Conservation (phyloP, 371 early-diverging fungal genomes). For the Mucor piriformis region DNA sequence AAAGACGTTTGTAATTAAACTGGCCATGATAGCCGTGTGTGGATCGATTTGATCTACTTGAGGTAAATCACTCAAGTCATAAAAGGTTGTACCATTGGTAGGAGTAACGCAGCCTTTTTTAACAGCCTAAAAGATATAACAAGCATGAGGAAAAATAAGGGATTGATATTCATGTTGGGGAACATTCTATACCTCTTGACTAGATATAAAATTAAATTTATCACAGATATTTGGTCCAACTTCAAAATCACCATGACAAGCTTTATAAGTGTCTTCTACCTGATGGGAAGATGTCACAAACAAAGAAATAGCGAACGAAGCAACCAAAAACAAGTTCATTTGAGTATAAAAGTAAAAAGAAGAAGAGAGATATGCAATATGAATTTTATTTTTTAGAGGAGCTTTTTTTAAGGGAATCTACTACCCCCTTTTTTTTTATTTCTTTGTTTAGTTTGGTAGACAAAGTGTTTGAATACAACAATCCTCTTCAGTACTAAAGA, state of each 20-base stretch:
- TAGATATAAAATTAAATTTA: slow-evolving; percentile 28
- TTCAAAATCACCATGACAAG: slow-evolving; percentile 18
- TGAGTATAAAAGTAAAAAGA: not conserved
- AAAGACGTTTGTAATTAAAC: slow-evolving; percentile 46
- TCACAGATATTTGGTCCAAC: slow-evolving; percentile 12
- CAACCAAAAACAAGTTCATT: slow-evolving; percentile 11
- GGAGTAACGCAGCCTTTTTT: slow-evolving; percentile 25
- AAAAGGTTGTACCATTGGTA: slow-evolving; percentile 34
- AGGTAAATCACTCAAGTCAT: slow-evolving; percentile 33
- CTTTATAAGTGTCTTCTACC: slow-evolving; percentile 6
- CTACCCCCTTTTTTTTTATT: not conserved
- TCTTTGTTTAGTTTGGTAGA: not conserved
- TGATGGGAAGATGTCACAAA: slow-evolving; percentile 1
- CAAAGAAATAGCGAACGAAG: not conserved
- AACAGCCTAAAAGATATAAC: slow-evolving; percentile 9
- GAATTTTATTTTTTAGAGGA: not conserved
- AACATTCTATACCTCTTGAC: slow-evolving; percentile 17
- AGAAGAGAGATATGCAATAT: not conserved
- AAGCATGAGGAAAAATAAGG: too few relatives aligned
- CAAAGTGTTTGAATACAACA: slow-evolving; percentile 7
- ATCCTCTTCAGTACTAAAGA: not conserved
- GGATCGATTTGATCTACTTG: slow-evolving; percentile 11
- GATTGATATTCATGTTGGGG: too few relatives aligned
- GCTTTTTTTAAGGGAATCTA: not conserved
- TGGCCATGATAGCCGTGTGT: slow-evolving; percentile 26